Conservation (phyloP, 768 basidiomycete species). For the Amanita rimosa region DNA sequence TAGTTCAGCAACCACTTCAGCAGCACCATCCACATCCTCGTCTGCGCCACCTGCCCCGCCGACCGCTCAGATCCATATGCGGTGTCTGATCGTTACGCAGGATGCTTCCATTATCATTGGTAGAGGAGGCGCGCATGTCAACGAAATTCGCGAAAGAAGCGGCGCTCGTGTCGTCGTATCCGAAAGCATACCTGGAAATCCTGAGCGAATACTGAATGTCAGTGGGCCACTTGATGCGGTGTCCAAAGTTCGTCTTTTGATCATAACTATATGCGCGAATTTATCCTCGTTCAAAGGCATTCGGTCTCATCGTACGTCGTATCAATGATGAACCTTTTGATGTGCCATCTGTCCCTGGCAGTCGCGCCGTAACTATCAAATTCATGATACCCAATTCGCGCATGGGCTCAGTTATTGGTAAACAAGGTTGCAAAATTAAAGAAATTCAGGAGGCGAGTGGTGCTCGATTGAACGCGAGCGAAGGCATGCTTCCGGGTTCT, state of each 20-base stretch:
- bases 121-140: slow-evolving; percentile 90
- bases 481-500: slow-evolving; percentile 98
- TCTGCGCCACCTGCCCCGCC: slow-evolving; percentile 34
- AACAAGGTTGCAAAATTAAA: slow-evolving; percentile 96
- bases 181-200: slow-evolving; percentile 97
- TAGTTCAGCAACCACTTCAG: slow-evolving; percentile 36
- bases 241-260: slow-evolving; percentile 57
- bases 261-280: slow-evolving; percentile 1
- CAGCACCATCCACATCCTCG: slow-evolving; percentile 39
- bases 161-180: slow-evolving; percentile 95
- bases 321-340: slow-evolving; percentile 99
- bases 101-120: slow-evolving; percentile 99
- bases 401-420: slow-evolving; percentile 99
- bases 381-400: slow-evolving; percentile 99
- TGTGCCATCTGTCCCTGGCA: slow-evolving; percentile 93
- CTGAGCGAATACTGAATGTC: slow-evolving; percentile 97
- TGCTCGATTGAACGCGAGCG: slow-evolving; percentile 90
- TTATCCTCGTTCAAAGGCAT: slow-evolving; percentile 51
- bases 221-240: slow-evolving; percentile 97
- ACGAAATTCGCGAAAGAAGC: slow-evolving; percentile 97
- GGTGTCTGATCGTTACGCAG: slow-evolving; percentile 96
- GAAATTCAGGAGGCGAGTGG: slow-evolving; percentile 99
- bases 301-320: slow-evolving; percentile 94
- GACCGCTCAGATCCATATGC: slow-evolving; percentile 89
- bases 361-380: slow-evolving; percentile 97